Base-by-base conservation (phyloP, 1,284 basidiomycete genomes). In the Irpex rosettiformis region DNA sequence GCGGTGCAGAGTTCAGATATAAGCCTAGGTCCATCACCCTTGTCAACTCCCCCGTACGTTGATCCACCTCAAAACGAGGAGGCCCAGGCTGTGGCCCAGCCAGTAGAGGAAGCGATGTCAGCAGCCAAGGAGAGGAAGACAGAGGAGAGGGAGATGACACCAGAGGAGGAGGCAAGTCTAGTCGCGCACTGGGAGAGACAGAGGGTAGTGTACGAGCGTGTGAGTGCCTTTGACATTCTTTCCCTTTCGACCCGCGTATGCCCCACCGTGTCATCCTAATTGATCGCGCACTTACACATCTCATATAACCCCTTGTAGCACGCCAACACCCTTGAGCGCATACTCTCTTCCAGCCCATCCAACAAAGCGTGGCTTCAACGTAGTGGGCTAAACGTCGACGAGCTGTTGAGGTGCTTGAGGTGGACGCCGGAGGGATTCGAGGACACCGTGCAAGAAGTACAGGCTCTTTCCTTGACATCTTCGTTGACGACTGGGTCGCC, bases 371-470 rank as follows among this genome's bases (percentile, higher is more conserved):
- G 48, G 48, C 48, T 51, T 11, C 22, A 51, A 28, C 48, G 48
- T 24, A 25, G 48, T 1, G 48, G 48, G 11, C 25, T 51, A 18
- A 25, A 51, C 25, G 48, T 51, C 27, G 48, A 51, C 10, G 48
- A 51, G 48, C 48, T 51, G 48, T 28, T 51, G 48, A 16, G 48
- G 25, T 28, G 48, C 11, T 51, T 51, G 48, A 51, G 48, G 25
- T 51, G 48, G 48, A 28, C 25, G 22, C 48, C 48, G 8, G 48
- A 51, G 25, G 48, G 47, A 8, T 28, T 49, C 21, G 47, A 5
- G 10, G 43, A 47, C 8, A 5, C 21, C 33, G 33, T 16, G 33
- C 33, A 37, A 16, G 33, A 37, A 37, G 33, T 37, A 6, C 6
- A 37, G 33, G 33, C 33, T 37, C 33, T 37, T 6, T 7, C 6